Conservation (phyloP, 495 filamentous ascomycete genomes). For the Astrothelium subdiscretum region DNA sequence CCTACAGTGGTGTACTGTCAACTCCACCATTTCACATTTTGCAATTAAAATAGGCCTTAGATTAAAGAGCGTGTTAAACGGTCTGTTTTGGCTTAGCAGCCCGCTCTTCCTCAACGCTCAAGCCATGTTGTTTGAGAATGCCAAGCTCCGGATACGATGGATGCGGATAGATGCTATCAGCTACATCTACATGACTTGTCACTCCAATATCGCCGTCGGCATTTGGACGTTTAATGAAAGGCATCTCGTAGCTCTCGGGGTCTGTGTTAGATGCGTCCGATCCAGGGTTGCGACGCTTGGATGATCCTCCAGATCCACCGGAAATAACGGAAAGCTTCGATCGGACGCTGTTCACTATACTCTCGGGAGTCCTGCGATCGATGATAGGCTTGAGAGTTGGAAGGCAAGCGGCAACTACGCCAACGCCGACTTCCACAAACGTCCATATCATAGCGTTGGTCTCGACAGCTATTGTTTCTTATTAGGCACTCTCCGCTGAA, state of each 20-base stretch:
- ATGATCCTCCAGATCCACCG: neutral
- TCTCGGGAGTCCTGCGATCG: neutral
- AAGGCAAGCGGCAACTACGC: slow-evolving; percentile 8
- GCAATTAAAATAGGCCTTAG: neutral
- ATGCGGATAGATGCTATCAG: neutral
- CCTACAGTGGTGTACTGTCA: neutral
- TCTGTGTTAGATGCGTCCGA: neutral
- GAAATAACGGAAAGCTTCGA: neutral
- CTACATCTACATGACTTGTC: neutral
- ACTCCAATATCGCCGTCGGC: neutral
- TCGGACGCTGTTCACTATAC: neutral
- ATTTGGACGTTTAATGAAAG: neutral
- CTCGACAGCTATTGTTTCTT: neutral
- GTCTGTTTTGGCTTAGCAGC: neutral
- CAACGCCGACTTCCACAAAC: slow-evolving; percentile 10
- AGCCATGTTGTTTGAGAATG: neutral
- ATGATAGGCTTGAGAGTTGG: slow-evolving; percentile 8
- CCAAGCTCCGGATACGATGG: neutral
- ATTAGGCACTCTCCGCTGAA: neutral
- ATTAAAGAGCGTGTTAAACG: neutral
- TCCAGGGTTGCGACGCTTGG: neutral
- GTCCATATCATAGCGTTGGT: slow-evolving; percentile 9
- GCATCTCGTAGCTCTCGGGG: neutral
- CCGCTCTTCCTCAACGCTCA: neutral
- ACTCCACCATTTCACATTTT: neutral